Evolutionary conservation across 768 basidiomycete species (phyloP).

Genomic region (Auricularia sp.): DNA sequence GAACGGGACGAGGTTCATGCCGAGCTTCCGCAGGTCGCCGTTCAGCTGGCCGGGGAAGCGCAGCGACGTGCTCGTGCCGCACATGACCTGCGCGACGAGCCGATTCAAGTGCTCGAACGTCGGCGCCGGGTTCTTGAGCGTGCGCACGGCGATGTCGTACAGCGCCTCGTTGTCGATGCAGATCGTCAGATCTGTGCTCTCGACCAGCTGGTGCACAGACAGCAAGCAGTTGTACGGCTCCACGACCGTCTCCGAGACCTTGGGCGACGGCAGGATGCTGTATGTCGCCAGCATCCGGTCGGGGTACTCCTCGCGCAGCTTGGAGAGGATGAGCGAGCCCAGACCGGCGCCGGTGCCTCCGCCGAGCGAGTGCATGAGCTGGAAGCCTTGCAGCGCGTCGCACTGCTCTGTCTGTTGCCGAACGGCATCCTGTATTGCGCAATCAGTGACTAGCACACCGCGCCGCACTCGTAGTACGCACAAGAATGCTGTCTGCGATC

Average conservation of each 20-base stretch:
- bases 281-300: constrained; percentile 22
- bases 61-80: constrained; percentile 28
- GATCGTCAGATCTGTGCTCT: constrained; percentile 22
- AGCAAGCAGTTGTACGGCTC: constrained; percentile 23
- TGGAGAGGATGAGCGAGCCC: constrained; percentile 19
- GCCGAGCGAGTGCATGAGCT: constrained; percentile 25
- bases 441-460: constrained; percentile 72
- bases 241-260: constrained; percentile 22
- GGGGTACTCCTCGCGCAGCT: constrained; percentile 17
- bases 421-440: constrained; percentile 19
- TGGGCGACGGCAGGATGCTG: constrained; percentile 23
- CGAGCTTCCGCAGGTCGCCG: constrained; percentile 25
- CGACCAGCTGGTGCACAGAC: constrained; percentile 23
- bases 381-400: constrained; percentile 27
- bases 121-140: constrained; percentile 9
- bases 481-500: constrained; percentile 75
- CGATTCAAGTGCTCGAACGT: constrained; percentile 10
- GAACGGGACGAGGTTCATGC: constrained; percentile 38
- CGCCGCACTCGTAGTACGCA: constrained; percentile 62
- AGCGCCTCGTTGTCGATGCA: constrained; percentile 17
- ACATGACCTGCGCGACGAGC: constrained; percentile 28
- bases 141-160: constrained; percentile 11
- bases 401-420: constrained; percentile 23
- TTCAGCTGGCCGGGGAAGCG: constrained; percentile 25
- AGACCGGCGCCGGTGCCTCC: constrained; percentile 27